A percentile compares a stretch with the other conserved stretches of the same genome.
These are phyloP conservation scores for Podospora sp. DNA, from an alignment of 495 filamentous ascomycete genomes.

Conservation along the genomic window DNA sequence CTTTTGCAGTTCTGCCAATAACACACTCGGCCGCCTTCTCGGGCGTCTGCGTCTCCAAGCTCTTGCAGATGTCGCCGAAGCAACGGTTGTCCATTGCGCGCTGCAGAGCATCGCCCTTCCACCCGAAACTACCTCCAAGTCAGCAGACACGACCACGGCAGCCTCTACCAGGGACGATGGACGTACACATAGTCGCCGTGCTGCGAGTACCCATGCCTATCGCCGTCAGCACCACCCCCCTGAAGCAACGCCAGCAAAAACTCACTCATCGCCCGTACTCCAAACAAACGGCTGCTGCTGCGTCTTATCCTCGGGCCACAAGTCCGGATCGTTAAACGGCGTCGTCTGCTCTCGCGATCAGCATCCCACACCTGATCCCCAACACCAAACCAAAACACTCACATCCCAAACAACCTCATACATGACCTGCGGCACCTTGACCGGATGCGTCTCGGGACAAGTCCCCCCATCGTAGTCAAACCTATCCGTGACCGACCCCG, in stretches of 20 bases:
- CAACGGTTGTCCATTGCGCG: slow-evolving; percentile 24
- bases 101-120: slow-evolving; percentile 26
- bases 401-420: slow-evolving; percentile 30
- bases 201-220: slow-evolving; percentile 23
- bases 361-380: neutral
- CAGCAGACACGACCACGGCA: neutral
- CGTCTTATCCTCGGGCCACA: slow-evolving; percentile 28
- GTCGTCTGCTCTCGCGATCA: slow-evolving; percentile 31
- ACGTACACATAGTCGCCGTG: slow-evolving; percentile 27
- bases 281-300: slow-evolving; percentile 45
- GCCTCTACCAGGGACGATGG: no score
- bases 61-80: slow-evolving; percentile 24
- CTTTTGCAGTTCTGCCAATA: neutral
- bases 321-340: slow-evolving; percentile 41
- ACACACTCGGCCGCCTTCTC: slow-evolving; percentile 22
- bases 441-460: slow-evolving; percentile 24
- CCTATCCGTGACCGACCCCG: slow-evolving; percentile 9
- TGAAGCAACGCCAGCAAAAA: neutral
- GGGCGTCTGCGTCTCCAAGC: slow-evolving; percentile 18
- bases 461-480: slow-evolving; percentile 23
- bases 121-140: slow-evolving; percentile 12
- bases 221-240: neutral
- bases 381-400: neutral
- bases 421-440: slow-evolving; percentile 30
- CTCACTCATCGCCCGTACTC: slow-evolving; percentile 43